Evolutionary conservation across 2,329 filamentous ascomycete species (phyloP), one percentile per base, ranked within the genome.

Genomic region (Cytospora schulzeri): DNA sequence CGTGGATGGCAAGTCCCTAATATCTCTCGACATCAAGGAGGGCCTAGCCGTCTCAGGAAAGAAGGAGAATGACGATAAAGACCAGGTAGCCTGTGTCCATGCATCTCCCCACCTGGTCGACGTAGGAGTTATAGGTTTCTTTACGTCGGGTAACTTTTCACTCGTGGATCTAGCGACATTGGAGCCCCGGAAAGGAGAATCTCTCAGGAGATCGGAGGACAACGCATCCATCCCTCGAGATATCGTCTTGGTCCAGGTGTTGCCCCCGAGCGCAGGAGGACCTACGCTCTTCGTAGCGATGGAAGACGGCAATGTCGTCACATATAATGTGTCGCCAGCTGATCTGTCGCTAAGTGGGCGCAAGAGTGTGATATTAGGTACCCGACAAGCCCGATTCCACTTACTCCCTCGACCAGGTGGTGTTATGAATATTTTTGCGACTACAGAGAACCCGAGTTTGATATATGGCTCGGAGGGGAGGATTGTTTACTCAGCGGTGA

Each of bases 401-500:
- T 82, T 91, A 26, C 78, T 99, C 2, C 91, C 93, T 0, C 85
- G 89, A 58, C 81, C 81, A 0, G 80, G 88, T 56, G 86, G 85
- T 0, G 79, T 92, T 0, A 91, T 84, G 73, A 96, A 91, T 70
- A 88, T 99, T 0, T 96, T 99, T 74, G 92, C 93, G 0, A 96
- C 92, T 0, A 97, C 93, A 64, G 95, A 99, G 71, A 92, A 97
- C 73, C 91, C 95, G 0, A 97, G 92, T 68, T 78, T 99, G 62
- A 97, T 99, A 57, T 97, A 99, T 73, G 91, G 91, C 11, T 88
- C 89, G 0, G 93, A 97, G 73, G 92, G 91, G 0, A 86, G 93
- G 26, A 90, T 97, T 50, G 88, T 97, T 0, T 99, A 96, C 77
- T 97, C 93, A 5, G 93, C 95, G 1, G 92, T 97, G 1, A 97